These are phyloP conservation scores for Streptanthus diversifolius DNA, from an alignment of 345 rosid species.

Conservation along the genomic window DNA sequence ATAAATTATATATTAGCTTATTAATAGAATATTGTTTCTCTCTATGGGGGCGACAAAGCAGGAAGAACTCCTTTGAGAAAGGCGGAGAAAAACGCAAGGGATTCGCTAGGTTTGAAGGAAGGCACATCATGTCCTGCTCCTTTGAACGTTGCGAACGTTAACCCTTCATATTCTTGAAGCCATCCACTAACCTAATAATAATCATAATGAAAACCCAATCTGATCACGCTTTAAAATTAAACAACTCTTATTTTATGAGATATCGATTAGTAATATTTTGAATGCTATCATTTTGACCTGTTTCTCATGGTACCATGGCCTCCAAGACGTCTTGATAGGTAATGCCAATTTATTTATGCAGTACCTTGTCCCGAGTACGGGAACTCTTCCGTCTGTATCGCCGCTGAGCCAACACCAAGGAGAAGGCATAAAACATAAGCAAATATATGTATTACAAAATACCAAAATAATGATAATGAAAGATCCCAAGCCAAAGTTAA, in stretches of 20 bases:
- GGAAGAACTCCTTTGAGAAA: constrained; percentile 54
- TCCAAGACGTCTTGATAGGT: constrained; percentile 66
- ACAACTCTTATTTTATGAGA: neutral
- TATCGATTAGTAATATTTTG: neutral
- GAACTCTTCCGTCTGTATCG: constrained; percentile 94
- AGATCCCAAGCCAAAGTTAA: neutral
- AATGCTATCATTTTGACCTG: constrained; percentile 44
- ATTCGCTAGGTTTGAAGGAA: constrained; percentile 66
- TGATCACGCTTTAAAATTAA: neutral
- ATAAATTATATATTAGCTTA: neutral
- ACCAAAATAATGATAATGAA: neutral
- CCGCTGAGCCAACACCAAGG: constrained; percentile 46
- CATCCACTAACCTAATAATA: constrained; percentile 76
- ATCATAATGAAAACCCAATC: neutral
- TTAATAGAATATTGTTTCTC: neutral
- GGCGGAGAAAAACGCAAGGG: constrained; percentile 66
- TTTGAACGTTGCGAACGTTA: constrained; percentile 72
- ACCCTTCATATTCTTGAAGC: constrained; percentile 83
- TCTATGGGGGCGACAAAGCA: constrained; percentile 28
- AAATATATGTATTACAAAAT: neutral
- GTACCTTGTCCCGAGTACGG: constrained; percentile 75
- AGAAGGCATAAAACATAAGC: neutral
- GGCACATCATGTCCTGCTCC: constrained; percentile 99
- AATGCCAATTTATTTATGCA: constrained; percentile 52
- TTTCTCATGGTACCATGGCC: constrained; percentile 82